phyloP scores from a whole-genome alignment of 225 moss, liverwort and hornwort genomes.

The Anthoceros angustus region DNA sequence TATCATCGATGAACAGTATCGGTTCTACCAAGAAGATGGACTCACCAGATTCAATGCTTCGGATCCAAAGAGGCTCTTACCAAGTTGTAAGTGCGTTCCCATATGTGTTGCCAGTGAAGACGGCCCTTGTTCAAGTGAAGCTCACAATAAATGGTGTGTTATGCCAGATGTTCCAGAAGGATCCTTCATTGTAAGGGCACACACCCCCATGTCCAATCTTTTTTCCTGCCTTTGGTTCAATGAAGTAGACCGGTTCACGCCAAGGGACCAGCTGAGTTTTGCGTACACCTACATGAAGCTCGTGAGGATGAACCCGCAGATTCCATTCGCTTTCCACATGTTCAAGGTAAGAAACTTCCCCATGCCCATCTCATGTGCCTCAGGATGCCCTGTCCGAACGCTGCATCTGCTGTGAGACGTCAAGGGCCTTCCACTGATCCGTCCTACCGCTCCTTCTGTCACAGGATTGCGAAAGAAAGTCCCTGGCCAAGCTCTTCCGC shows the following conservation, averaged over 20 bases:
- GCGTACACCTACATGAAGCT: slow-evolving; percentile 86
- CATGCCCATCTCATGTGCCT: neutral
- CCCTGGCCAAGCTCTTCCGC: slow-evolving; percentile 71
- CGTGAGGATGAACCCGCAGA: slow-evolving; percentile 48
- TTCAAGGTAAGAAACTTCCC: slow-evolving; percentile 41
- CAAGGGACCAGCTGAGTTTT: slow-evolving; percentile 90
- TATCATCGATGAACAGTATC: slow-evolving; percentile 73
- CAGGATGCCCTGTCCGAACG: neutral
- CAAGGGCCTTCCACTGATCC: neutral
- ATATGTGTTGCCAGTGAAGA: neutral
- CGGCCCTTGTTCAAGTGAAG: neutral
- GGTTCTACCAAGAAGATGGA: slow-evolving; percentile 63
- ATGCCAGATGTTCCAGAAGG: slow-evolving; percentile 80
- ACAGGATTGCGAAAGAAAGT: slow-evolving; percentile 89
- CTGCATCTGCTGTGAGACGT: no score
- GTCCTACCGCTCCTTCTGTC: neutral
- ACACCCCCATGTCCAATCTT: slow-evolving; percentile 84
- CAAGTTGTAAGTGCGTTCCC: slow-evolving; percentile 46
- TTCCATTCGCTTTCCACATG: slow-evolving; percentile 57
- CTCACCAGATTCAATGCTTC: slow-evolving; percentile 65
- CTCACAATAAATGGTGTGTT: neutral
- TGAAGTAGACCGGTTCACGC: slow-evolving; percentile 87
- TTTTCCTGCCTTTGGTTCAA: slow-evolving; percentile 99
- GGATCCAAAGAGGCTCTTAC: slow-evolving; percentile 40
- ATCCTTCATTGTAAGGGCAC: slow-evolving; percentile 84